Evolutionary conservation across 495 filamentous ascomycete genomes (phyloP).

Genomic region (Penicillium antarcticum): DNA sequence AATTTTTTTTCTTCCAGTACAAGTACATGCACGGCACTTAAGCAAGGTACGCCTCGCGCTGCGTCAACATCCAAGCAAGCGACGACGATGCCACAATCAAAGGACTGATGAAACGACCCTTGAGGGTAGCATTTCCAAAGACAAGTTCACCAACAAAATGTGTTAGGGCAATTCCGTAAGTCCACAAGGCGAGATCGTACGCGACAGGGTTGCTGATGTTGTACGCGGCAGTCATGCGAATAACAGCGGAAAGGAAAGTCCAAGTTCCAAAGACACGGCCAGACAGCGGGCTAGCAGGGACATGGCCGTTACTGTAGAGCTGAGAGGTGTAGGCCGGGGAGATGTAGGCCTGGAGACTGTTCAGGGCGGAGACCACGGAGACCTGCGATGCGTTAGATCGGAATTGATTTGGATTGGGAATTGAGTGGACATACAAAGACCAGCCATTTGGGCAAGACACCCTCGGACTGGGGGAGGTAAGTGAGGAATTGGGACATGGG

Average conservation of each 20-base stretch:
- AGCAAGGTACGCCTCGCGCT: constrained; percentile 42
- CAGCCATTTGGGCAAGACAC: constrained; percentile 65
- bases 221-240: constrained; percentile 85
- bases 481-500: constrained; percentile 32
- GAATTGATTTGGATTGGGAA: not conserved
- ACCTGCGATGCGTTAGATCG: constrained; percentile 46
- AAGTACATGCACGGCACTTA: not conserved
- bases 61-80: constrained; percentile 76
- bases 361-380: constrained; percentile 71
- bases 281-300: constrained; percentile 57
- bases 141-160: constrained; percentile 82
- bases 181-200: constrained; percentile 78
- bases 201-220: constrained; percentile 65
- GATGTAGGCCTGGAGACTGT: constrained; percentile 75
- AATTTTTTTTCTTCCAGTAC: not conserved
- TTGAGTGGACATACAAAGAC: constrained; percentile 47
- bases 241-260: constrained; percentile 71
- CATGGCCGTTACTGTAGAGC: constrained; percentile 62
- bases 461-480: constrained; percentile 54
- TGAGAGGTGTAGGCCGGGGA: constrained; percentile 71
- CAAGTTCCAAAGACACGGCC: constrained; percentile 89
- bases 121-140: constrained; percentile 68
- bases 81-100: constrained; percentile 67
- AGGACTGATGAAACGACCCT: constrained; percentile 66
- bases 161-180: constrained; percentile 70